These are phyloP conservation scores for Zanthoxylum bungeanum DNA, from an alignment of 345 rosid genomes.

Conservation along the genomic window DNA sequence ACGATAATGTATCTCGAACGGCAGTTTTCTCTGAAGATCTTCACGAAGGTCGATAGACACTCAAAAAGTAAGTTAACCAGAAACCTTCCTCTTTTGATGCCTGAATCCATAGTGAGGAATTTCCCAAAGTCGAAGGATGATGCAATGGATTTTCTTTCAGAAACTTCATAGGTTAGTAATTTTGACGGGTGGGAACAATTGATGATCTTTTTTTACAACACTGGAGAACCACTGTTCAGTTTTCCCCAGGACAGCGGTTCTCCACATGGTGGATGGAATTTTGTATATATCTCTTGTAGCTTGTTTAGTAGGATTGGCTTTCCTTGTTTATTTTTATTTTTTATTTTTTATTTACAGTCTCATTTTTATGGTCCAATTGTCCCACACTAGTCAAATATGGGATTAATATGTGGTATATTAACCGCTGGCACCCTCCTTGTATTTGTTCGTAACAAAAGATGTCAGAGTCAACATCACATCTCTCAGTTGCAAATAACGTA, in stretches of 20 bases:
- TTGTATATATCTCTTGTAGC: conserved; percentile 37
- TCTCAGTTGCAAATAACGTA: no score
- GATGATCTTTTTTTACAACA: conserved; percentile 16
- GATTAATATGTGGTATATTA: no score
- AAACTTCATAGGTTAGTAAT: conserved; percentile 16
- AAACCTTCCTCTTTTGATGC: conserved; percentile 12
- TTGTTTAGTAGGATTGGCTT: conserved; percentile 21
- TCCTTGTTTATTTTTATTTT: background rate
- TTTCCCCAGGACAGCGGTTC: conserved; percentile 26
- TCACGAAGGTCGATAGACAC: conserved; percentile 80
- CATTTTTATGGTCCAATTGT: no score
- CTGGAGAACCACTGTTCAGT: conserved; percentile 18
- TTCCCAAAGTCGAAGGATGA: conserved; percentile 6
- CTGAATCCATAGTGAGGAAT: conserved; percentile 7
- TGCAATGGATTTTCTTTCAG: conserved; percentile 16
- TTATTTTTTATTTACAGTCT: background rate
- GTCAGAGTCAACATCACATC: no score
- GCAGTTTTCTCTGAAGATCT: conserved; percentile 94
- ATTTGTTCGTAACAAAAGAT: no score
- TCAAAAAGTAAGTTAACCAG: conserved; percentile 8
- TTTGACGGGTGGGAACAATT: conserved; percentile 21
- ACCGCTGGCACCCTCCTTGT: no score
- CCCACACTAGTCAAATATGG: no score
- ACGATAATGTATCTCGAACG: conserved; percentile 72
- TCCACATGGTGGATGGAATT: conserved; percentile 22